Evolutionary conservation across 108 stramenopile species (phyloP).

Genomic region (Nannochloropsis gaditana): DNA sequence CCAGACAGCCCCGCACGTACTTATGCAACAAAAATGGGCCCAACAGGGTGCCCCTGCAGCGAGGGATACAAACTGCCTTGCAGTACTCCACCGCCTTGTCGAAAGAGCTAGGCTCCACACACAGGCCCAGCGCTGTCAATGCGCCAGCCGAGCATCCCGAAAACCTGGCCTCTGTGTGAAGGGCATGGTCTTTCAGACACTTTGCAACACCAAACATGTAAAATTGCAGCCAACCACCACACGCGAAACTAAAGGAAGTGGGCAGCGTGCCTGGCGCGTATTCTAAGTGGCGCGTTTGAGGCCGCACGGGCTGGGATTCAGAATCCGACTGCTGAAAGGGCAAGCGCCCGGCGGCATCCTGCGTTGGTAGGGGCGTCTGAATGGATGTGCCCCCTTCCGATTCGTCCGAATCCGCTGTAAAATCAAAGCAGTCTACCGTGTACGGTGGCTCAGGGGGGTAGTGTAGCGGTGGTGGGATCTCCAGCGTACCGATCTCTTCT

Average conservation of each 20-base stretch:
- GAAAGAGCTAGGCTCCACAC: constrained; percentile 36
- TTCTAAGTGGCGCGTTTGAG: neutral
- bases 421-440: constrained; percentile 13
- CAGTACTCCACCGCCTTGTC: constrained; percentile 46
- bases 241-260: constrained; percentile 48
- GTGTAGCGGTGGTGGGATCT: neutral
- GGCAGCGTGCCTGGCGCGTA: neutral
- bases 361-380: neutral
- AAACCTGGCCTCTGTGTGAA: constrained; percentile 44
- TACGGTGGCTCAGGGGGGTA: neutral
- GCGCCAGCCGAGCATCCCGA: constrained; percentile 55
- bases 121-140: constrained; percentile 49
- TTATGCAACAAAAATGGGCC: constrained; percentile 41
- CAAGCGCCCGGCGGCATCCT: neutral
- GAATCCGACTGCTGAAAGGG: neutral
- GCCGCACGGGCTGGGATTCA: neutral
- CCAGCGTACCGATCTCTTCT: neutral
- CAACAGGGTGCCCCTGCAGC: constrained; percentile 41
- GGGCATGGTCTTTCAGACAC: constrained; percentile 44
- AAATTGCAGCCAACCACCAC: constrained; percentile 56
- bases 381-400: neutral
- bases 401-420: neutral
- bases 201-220: constrained; percentile 56
- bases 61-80: constrained; percentile 44
- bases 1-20: constrained; percentile 43